A percentile compares a stretch with the other conserved stretches of the same genome.
These are phyloP conservation scores for Saccharata proteae DNA, from an alignment of 2,329 filamentous ascomycete genomes.

Conservation along the genomic window DNA sequence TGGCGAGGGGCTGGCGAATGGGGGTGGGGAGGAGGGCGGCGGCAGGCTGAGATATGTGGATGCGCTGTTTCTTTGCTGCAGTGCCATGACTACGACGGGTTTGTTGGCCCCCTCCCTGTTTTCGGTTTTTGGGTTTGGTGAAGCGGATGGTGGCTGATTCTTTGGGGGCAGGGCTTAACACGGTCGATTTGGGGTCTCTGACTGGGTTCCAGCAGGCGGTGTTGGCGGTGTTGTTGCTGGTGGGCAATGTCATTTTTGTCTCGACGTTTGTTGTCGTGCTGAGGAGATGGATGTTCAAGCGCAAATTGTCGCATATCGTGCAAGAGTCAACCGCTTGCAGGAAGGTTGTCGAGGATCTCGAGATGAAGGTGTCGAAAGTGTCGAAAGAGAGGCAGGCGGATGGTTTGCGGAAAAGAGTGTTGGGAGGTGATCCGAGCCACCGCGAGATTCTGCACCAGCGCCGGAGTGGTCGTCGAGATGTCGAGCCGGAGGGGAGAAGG, in stretches of 20 bases:
- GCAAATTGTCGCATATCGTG: constrained; percentile 17
- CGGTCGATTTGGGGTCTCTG: constrained; percentile 16
- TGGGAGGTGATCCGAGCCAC: no score
- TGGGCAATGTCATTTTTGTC: constrained; percentile 20
- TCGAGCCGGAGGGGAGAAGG: constrained; percentile 5
- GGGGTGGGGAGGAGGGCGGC: constrained; percentile 10
- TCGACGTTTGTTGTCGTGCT: constrained; percentile 19
- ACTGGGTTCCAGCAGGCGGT: constrained; percentile 19
- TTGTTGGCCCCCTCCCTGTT: background rate
- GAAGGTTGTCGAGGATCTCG: constrained; percentile 16
- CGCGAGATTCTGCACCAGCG: background rate
- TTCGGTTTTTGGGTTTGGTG: no score
- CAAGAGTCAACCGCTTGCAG: constrained; percentile 16
- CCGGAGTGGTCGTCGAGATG: background rate
- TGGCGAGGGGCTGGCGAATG: constrained; percentile 16
- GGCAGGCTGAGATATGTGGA: constrained; percentile 16
- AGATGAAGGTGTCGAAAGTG: constrained; percentile 4
- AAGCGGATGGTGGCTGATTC: background rate
- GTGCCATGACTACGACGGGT: constrained; percentile 22
- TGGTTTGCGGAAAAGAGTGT: no score
- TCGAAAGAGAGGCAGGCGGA: constrained; percentile 1
- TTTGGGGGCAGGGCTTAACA: constrained; percentile 14
- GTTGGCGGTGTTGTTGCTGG: constrained; percentile 16
- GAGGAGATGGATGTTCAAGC: constrained; percentile 15
- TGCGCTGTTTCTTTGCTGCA: constrained; percentile 17